Evolutionary conservation across 2,329 filamentous ascomycete genomes (phyloP), one percentile per base, ranked within the genome.

Genomic region (Diaporthe velutina): DNA sequence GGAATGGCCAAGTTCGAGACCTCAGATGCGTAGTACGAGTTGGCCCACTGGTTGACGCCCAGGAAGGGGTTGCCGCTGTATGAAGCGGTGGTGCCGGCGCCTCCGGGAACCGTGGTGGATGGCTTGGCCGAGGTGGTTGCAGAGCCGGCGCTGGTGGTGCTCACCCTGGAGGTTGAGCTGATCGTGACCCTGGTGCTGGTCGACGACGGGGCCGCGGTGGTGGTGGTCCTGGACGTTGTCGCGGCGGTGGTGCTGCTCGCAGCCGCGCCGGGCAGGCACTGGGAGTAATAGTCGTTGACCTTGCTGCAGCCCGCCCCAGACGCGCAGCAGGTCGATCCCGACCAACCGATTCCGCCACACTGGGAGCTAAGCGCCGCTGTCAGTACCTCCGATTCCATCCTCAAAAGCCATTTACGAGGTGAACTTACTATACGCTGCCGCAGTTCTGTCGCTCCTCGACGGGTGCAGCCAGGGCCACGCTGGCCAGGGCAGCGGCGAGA

Each of bases 1-100:
- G 93, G 92, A 28, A 94, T 88, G 10, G 93, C 93, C 25, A 88
- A 83, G 48, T 81, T 86, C 73, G 85, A 84, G 73, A 91, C 85
- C 80, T 90, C 88, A 25, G 87, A 88, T n/a, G 86, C 84, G 79
- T 90, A 91, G 83, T 86, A 90, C 73, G 80, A 82, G 82, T 90
- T 90, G 79, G 88, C 86, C 85, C 87, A 90, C 78, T 87, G 83
- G 68, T 84, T 81, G 68, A 89, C 86, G 22, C 86, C 87, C 15
- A 80, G 75, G 80, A 88, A 90, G 19, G 88, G 88, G 83, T 90
- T 91, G n/a, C 90, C 91, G 19, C 86, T 82, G 78, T 84, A 86
- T 54, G 82, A 83, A 13, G 83, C 85, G 0, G 85, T 86, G 42
- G 80, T 81, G 50, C 76, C 77, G 54, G 80, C 80, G n/a, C 72